Evolutionary conservation across 208 protist species (phyloP).

Genomic region (Phytomonas sp.): DNA sequence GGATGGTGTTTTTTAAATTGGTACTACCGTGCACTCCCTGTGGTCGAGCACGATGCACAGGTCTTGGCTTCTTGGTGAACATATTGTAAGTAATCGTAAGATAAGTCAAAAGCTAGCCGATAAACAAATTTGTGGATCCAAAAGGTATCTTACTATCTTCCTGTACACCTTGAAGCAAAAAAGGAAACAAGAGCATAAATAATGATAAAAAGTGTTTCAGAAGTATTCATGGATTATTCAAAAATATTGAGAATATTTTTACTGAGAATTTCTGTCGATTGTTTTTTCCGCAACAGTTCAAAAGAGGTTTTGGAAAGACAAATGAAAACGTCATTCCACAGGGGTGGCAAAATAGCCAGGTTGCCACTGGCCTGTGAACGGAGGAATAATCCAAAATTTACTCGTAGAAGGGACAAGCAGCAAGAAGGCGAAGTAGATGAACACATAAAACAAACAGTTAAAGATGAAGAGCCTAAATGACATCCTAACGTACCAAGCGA

Average conservation of each 20-base stretch:
- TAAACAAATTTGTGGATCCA: constrained; percentile 6
- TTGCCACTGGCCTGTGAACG: constrained; percentile 19
- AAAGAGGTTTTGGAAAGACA: neutral
- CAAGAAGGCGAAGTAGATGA: constrained; percentile 5
- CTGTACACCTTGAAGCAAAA: neutral
- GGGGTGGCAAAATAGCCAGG: constrained; percentile 19
- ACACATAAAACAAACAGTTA: constrained; percentile 3
- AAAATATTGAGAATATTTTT: neutral
- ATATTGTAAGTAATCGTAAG: constrained; percentile 18
- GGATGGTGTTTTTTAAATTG: constrained; percentile 15
- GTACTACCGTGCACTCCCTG: constrained; percentile 8
- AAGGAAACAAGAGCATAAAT: constrained; percentile 15
- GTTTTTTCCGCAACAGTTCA: neutral
- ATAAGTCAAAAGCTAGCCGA: constrained; percentile 7
- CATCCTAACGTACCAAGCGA: constrained; percentile 20
- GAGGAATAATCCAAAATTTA: constrained; percentile 21
- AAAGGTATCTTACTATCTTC: neutral
- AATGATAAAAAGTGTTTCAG: constrained; percentile 13
- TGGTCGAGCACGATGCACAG: constrained; percentile 41
- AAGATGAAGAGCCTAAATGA: constrained; percentile 11
- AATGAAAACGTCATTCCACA: neutral
- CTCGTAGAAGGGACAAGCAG: constrained; percentile 14
- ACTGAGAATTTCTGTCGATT: neutral
- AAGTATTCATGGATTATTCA: neutral
- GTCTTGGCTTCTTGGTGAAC: constrained; percentile 68